Evolutionary conservation across 441 rosid species (phyloP), one percentile per base, ranked within the genome.

Genomic region (Omphalea diandra): DNA sequence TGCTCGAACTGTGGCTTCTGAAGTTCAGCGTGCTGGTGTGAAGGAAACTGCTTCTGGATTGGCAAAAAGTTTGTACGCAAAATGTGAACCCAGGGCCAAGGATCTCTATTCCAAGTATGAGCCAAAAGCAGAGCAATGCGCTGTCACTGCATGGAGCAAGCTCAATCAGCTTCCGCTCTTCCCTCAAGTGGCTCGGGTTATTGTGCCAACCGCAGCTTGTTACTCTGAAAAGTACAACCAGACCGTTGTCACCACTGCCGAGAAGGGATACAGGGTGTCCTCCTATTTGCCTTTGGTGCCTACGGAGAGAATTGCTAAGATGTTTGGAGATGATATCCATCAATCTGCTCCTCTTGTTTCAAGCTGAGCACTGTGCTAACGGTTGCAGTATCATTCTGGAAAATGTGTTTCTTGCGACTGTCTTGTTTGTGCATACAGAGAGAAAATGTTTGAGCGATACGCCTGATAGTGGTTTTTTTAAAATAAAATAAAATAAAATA

Each of bases 281-380:
- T 79, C 86, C 0, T 95, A 86, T 79, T 69, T 95, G 82, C 99
- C 99, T 0, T 72, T 95, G 80, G 91, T 95, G 71, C 97, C 99
- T 17, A 86, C 93, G 0, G 82, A 88, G 84, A 89, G 76, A 88
- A 92, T 92, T 54, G 93, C 92, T 2, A 82, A 83, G 86, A 86
- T 88, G 20, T 95, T 95, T 33, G 15, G 68, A 15, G 78, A 70
- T 17, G 86, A 75, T 24, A 75, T 63, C 38, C 70, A 83, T 17
- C 86, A 68, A 63, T 38, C 76, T 1, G 60, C 75, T 71, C 82
- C 87, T 1, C 41, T 87, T 74, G 76, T 68, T 70, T 72, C 84
- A 17, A 73, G 40, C 38, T 81, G 65, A 62, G 2, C 43, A 32
- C n/a, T n/a, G n/a, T n/a, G n/a, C n/a, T n/a, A n/a, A n/a, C n/a